Evolutionary conservation across 768 basidiomycete species (phyloP).

Genomic region (Phanerodontia chrysosporium): DNA sequence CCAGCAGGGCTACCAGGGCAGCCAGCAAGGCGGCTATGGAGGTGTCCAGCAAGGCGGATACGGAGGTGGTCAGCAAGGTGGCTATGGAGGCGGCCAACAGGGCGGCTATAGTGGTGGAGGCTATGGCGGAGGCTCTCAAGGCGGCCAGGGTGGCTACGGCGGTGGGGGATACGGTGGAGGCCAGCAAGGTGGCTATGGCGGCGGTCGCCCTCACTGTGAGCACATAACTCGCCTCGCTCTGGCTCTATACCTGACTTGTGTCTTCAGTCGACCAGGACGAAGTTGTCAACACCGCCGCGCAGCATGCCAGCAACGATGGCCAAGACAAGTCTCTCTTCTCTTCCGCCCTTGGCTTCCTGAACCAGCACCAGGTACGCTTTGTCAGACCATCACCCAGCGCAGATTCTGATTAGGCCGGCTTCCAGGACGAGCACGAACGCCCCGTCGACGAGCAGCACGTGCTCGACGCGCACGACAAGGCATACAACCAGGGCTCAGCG

Average conservation of each 20-base stretch:
- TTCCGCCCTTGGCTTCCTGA: conserved; percentile 48
- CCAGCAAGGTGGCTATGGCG: conserved; percentile 3
- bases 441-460: conserved; percentile 68
- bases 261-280: conserved; percentile 59
- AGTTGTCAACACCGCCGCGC: conserved; percentile 51
- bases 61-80: conserved; percentile 16
- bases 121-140: no score
- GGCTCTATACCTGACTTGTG: conserved; percentile 6
- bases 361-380: conserved; percentile 44
- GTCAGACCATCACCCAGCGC: background rate
- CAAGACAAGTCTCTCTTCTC: conserved; percentile 56
- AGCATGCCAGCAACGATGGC: conserved; percentile 55
- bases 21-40: background rate
- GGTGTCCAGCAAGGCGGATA: background rate
- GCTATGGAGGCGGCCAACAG: background rate
- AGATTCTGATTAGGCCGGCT: no score
- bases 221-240: background rate
- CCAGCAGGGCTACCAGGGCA: conserved; percentile 14
- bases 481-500: conserved; percentile 52
- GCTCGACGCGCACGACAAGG: conserved; percentile 54
- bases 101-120: background rate
- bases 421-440: conserved; percentile 47
- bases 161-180: background rate
- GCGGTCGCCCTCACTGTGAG: conserved; percentile 21
- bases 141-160: conserved; percentile 1